Base-by-base conservation (phyloP, 1,139 yeast genomes). In the Lodderomyces metapsilosis region DNA sequence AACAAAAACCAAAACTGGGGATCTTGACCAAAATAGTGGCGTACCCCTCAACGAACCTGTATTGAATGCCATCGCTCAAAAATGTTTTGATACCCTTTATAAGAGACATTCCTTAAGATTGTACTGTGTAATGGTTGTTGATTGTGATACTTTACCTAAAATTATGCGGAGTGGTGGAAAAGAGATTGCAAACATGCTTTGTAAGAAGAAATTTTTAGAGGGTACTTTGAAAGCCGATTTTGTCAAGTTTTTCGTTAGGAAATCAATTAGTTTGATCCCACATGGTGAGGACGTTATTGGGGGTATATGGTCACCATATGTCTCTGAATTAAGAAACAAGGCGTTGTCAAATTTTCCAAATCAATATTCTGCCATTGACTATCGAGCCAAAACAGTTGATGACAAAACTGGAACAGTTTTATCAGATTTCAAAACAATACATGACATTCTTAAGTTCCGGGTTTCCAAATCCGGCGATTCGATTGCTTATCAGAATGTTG, bases 141-240 rank as follows among this genome's bases (percentile, higher is more conserved):
- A 89, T 30, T 83, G 88, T 28, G 89, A 88, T 47, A 74, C 91
- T 0, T 70, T 94, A 28, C 97, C 98, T 1, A 78, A 96, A 55
- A 84, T 88, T 20, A 72, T 82, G 58, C 70, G 94, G 54, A 82
- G 88, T 61, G 96, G 96, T 6, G 82, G 95, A 10, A 72, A 84
- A 24, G 98, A 94, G 54, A 86, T 92, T 51, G 98, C 98, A 2
- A 92, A 91, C 52, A 88, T 91, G 82, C 73, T 94, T 38, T 91
- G 96, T 52, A 88, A 91, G 49, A 81, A 87, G 52, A 76, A 80
- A 50, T 89, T 89, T 55, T 72, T 84, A 38, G 85, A 82, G 50
- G 98, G 98, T 1, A 71, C 78, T 9, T 66, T 92, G 27, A 76
- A 80, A 23, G 85, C 95, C 0, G 84, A 81, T 32, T 91, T 79